Evolutionary conservation across 768 basidiomycete genomes (phyloP).

Genomic region (Clitopilus hobsonii): DNA sequence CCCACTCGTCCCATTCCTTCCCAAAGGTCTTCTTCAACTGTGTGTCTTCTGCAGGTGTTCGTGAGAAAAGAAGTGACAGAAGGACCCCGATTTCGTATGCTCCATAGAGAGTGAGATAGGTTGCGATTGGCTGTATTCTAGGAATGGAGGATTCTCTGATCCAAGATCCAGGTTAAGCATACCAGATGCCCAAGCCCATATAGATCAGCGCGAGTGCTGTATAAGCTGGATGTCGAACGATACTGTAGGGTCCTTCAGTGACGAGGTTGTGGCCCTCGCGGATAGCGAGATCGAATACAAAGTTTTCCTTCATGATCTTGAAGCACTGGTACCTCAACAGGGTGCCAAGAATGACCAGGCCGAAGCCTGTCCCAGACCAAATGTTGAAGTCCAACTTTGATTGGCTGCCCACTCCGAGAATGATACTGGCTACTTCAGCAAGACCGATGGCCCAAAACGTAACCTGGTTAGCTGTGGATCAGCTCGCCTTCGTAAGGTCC

Average conservation of each 20-base stretch:
- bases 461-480: not conserved
- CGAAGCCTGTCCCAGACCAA: not conserved
- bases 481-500: too few species aligned
- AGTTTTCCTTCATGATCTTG: not conserved
- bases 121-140: not conserved
- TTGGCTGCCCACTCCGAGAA: not conserved
- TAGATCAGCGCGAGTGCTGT: not conserved
- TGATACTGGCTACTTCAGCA: not conserved
- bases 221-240: conserved; percentile 3
- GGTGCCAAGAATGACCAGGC: not conserved
- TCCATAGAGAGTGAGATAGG: not conserved
- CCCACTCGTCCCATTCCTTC: conserved; percentile 3
- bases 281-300: not conserved
- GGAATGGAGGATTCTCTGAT: not conserved
- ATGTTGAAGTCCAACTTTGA: not conserved
- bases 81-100: not conserved
- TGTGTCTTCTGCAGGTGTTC: not conserved
- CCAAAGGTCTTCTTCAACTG: conserved; percentile 3
- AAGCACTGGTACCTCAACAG: not conserved
- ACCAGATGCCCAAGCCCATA: not conserved
- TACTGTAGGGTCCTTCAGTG: not conserved
- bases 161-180: not conserved
- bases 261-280: not conserved
- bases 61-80: not conserved
- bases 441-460: not conserved